Evolutionary conservation across 148 eudicot genomes (phyloP).

Genomic region (Chenopodium berlandieri): DNA sequence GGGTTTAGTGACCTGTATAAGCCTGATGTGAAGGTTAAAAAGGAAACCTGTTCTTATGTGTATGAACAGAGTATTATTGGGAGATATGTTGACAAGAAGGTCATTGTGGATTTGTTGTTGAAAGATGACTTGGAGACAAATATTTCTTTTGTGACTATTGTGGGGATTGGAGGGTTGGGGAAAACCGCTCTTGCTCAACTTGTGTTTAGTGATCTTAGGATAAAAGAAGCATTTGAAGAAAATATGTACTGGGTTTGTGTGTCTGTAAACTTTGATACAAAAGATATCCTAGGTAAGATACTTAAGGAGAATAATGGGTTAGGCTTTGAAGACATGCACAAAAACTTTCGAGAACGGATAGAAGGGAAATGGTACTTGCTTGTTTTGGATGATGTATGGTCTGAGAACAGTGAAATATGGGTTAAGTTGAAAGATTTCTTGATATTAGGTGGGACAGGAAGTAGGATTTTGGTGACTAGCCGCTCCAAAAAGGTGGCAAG

Average conservation of each 20-base stretch:
- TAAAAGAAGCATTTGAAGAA: not conserved
- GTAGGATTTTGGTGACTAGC: constrained; percentile 17
- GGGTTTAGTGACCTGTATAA: not conserved
- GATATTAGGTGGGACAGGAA: not conserved
- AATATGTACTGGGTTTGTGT: constrained; percentile 13
- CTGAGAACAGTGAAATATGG: constrained; percentile 2
- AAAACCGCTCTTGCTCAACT: constrained; percentile 19
- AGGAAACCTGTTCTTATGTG: constrained; percentile 9
- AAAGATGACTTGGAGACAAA: not conserved
- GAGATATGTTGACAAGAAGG: constrained; percentile 5
- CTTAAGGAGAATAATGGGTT: not conserved
- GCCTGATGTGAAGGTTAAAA: not conserved
- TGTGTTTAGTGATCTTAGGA: not conserved
- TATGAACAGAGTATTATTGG: not conserved
- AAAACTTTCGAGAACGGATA: not conserved
- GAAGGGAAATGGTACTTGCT: constrained; percentile 13
- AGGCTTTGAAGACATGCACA: constrained; percentile 4
- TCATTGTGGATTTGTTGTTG: not conserved
- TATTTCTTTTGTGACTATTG: not conserved
- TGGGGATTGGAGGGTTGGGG: constrained; percentile 11
- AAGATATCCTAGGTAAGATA: not conserved
- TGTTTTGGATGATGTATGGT: constrained; percentile 18
- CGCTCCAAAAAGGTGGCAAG: constrained; percentile 10
- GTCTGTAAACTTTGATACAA: constrained; percentile 4
- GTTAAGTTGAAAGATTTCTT: not conserved